Evolutionary conservation across 2,329 filamentous ascomycete genomes (phyloP).

Genomic region (Alternaria sp.): DNA sequence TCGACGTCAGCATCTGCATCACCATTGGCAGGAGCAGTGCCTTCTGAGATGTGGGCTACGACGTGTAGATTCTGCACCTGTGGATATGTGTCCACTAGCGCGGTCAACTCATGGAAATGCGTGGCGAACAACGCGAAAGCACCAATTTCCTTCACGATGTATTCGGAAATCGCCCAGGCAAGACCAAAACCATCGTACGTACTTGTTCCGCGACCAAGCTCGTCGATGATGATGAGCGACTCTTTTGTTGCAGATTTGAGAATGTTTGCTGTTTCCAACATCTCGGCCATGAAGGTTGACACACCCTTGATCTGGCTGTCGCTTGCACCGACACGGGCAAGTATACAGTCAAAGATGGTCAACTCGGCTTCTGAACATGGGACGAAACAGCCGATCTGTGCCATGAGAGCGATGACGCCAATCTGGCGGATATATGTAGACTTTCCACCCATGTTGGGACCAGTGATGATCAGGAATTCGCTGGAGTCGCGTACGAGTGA

Average conservation of each 20-base stretch:
- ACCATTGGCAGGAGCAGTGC: constrained; percentile 17
- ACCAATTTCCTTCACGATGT: constrained; percentile 94
- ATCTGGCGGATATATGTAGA: constrained; percentile 98
- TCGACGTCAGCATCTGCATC: constrained; percentile 46
- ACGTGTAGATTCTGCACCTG: constrained; percentile 95
- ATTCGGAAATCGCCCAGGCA: constrained; percentile 98
- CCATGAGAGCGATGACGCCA: constrained; percentile 96
- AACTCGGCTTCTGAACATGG: constrained; percentile 90
- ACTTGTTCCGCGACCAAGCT: constrained; percentile 93
- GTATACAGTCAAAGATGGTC: constrained; percentile 95
- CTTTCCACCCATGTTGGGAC: constrained; percentile 99
- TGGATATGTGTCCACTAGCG: constrained; percentile 83
- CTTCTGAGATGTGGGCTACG: constrained; percentile 83
- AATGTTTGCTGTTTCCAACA: constrained; percentile 98
- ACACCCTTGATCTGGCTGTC: constrained; percentile 98
- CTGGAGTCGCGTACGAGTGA: constrained; percentile 78
- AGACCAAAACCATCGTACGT: constrained; percentile 98
- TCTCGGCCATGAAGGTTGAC: constrained; percentile 99
- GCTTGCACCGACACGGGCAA: constrained; percentile 92
- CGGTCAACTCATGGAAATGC: constrained; percentile 97
- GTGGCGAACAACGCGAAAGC: constrained; percentile 96
- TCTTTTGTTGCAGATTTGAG: constrained; percentile 95
- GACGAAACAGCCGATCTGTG: constrained; percentile 95
- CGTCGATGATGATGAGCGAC: constrained; percentile 97
- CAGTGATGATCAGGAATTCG: constrained; percentile 95